Percentiles rank a stretch among this genome's conserved stretches.
phyloP scores from a whole-genome alignment of 768 basidiomycete species.

The Pleurotus tuber-regium region DNA sequence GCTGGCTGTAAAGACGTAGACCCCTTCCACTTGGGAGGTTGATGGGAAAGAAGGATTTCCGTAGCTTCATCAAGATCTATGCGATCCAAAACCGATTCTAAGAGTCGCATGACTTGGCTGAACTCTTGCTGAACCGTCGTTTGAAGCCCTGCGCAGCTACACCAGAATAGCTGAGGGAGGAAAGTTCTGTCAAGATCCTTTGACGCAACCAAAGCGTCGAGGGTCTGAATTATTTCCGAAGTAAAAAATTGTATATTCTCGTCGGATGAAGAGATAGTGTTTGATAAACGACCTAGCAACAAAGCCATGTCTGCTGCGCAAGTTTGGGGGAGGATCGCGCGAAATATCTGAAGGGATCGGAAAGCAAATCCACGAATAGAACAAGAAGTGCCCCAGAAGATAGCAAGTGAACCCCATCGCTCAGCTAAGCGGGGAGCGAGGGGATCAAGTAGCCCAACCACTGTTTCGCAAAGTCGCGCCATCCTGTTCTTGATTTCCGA shows the following conservation, averaged over 20 bases:
- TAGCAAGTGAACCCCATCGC: slow-evolving; percentile 76
- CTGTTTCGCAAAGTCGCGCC: slow-evolving; percentile 60
- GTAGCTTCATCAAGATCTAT: slow-evolving; percentile 68
- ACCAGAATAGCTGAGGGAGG: slow-evolving; percentile 88
- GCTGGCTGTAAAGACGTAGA: slow-evolving; percentile 63
- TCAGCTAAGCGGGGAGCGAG: slow-evolving; percentile 67
- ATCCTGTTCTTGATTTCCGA: slow-evolving; percentile 63
- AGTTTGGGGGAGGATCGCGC: slow-evolving; percentile 71
- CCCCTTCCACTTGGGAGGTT: slow-evolving; percentile 72
- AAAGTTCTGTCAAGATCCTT: slow-evolving; percentile 57
- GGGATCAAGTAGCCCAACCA: slow-evolving; percentile 67
- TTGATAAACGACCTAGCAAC: slow-evolving; percentile 79
- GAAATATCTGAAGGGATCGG: slow-evolving; percentile 88
- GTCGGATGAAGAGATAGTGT: slow-evolving; percentile 76
- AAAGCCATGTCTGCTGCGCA: slow-evolving; percentile 72
- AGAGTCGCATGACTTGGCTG: slow-evolving; percentile 56
- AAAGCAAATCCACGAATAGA: slow-evolving; percentile 84
- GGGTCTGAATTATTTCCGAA: slow-evolving; percentile 75
- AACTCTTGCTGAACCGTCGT: slow-evolving; percentile 86
- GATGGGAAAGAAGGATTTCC: slow-evolving; percentile 66
- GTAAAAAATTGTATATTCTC: slow-evolving; percentile 80
- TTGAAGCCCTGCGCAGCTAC: slow-evolving; percentile 72
- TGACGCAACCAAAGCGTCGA: slow-evolving; percentile 58
- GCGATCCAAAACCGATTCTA: slow-evolving; percentile 62
- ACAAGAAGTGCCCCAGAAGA: slow-evolving; percentile 85